Conservation (phyloP, 2,329 filamentous ascomycete genomes). For the Hymenoscyphus fructigenus region DNA sequence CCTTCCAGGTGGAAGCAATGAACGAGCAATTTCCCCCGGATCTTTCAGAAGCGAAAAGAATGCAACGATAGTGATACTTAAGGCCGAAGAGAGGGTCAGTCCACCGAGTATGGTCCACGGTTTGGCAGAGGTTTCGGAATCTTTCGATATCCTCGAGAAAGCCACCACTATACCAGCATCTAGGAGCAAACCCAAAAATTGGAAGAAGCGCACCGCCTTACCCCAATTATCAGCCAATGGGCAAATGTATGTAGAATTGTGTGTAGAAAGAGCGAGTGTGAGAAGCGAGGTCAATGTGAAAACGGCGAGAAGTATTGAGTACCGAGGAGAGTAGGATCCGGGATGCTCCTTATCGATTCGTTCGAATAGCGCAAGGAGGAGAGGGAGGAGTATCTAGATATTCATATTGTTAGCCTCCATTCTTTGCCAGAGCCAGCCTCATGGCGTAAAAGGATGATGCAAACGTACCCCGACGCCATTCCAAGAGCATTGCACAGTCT, state of each 20-base stretch:
- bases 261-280: conserved; percentile 8
- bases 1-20: conserved; percentile 7
- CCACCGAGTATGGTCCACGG: conserved; percentile 12
- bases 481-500: conserved; percentile 15
- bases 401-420: background rate
- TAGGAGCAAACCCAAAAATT: conserved; percentile 14
- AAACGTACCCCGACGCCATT: conserved; percentile 16
- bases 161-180: conserved; percentile 14
- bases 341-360: conserved; percentile 1
- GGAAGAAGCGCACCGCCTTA: conserved; percentile 7
- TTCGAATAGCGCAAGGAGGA: conserved; percentile 15
- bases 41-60: conserved; percentile 11
- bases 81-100: conserved; percentile 12
- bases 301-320: conserved; percentile 4
- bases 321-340: conserved; percentile 6
- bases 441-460: background rate
- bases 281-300: conserved; percentile 8
- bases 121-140: conserved; percentile 6
- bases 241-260: conserved; percentile 20
- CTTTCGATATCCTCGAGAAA: conserved; percentile 14
- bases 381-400: conserved; percentile 15
- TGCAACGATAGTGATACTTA: conserved; percentile 5
- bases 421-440: background rate
- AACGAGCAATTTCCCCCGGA: conserved; percentile 11
- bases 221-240: conserved; percentile 7